These are phyloP conservation scores for Bertia moriformis DNA, from an alignment of 2,329 filamentous ascomycete genomes.

Conservation along the genomic window DNA sequence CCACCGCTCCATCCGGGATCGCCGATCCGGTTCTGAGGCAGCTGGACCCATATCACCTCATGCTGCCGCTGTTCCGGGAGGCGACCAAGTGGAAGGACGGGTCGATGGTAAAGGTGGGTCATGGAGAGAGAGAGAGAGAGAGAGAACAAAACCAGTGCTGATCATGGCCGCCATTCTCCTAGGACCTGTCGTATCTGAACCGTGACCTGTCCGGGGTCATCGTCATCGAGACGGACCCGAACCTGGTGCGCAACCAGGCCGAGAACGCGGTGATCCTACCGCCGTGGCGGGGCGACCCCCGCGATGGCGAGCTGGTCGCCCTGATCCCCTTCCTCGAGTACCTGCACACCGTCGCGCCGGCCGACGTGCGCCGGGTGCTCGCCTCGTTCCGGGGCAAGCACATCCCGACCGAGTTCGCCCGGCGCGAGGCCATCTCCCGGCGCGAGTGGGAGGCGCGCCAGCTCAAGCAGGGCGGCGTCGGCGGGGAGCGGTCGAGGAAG, in stretches of 20 bases:
- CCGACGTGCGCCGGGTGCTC: conserved; percentile 73
- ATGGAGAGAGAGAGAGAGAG: too few species aligned
- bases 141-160: conserved; percentile 5
- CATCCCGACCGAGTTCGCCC: conserved; percentile 80
- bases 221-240: conserved; percentile 73
- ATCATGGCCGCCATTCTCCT: too few species aligned
- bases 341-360: conserved; percentile 80
- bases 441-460: conserved; percentile 69
- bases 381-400: conserved; percentile 79
- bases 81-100: conserved; percentile 93
- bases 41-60: conserved; percentile 83
- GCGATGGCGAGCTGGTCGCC: conserved; percentile 73
- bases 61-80: conserved; percentile 88
- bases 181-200: conserved; percentile 95
- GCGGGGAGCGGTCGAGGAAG: conserved; percentile 13
- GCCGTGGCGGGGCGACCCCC: conserved; percentile 73
- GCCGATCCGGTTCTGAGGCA: conserved; percentile 83
- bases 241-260: conserved; percentile 78
- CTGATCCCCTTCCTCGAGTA: conserved; percentile 97
- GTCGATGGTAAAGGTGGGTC: conserved; percentile 94
- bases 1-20: conserved; percentile 67
- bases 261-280: conserved; percentile 87
- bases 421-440: conserved; percentile 71
- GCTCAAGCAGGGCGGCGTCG: background rate
- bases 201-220: conserved; percentile 90